phyloP scores from a whole-genome alignment of 2,329 filamentous ascomycete species.

The Phyllosticta citrichinensis region DNA sequence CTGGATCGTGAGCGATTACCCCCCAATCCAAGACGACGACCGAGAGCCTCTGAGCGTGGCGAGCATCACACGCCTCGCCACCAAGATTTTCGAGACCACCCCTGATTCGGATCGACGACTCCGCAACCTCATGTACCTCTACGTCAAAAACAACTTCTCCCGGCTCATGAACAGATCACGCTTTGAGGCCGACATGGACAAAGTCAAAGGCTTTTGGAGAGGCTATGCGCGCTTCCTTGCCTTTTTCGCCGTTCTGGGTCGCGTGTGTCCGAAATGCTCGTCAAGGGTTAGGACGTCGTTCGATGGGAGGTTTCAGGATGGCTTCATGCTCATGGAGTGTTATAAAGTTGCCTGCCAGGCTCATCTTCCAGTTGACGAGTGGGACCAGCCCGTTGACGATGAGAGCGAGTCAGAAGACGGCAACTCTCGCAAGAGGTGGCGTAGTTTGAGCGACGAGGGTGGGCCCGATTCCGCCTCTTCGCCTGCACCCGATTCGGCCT shows the following conservation, averaged over 20 bases:
- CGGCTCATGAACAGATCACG: neutral
- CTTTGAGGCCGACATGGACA: conserved; percentile 1
- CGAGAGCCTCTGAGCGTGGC: neutral
- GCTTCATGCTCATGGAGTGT: neutral
- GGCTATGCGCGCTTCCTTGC: neutral
- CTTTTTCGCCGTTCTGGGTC: neutral
- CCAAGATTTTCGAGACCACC: neutral
- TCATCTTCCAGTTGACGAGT: neutral
- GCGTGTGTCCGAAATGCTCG: neutral
- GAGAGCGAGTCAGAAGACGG: neutral
- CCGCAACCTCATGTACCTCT: neutral
- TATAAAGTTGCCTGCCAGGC: neutral
- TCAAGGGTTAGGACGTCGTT: neutral
- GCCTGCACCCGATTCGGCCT: too few relatives aligned
- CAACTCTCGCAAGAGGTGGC: neutral
- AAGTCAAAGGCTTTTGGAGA: neutral
- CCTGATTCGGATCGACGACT: neutral
- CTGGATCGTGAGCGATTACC: neutral
- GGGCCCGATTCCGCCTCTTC: too few relatives aligned
- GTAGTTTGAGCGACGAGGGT: neutral
- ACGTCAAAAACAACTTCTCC: neutral
- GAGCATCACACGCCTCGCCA: neutral
- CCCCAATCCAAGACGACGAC: neutral
- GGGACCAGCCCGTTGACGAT: neutral
- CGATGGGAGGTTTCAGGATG: neutral